These are phyloP conservation scores for Cytospora leucostoma DNA, from an alignment of 2,329 filamentous ascomycete genomes.

Conservation along the genomic window DNA sequence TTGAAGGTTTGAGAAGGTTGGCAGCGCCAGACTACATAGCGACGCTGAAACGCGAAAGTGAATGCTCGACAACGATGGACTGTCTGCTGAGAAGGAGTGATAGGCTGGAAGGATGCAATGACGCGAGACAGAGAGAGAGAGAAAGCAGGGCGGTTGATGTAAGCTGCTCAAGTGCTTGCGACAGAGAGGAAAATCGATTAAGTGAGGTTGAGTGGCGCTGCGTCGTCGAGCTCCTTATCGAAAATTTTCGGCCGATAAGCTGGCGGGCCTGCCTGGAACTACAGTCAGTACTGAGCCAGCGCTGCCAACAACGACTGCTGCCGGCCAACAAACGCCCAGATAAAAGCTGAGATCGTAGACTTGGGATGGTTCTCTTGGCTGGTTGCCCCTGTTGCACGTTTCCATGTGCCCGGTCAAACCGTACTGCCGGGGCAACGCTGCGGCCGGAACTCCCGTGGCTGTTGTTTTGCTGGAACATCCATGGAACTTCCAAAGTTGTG, in stretches of 20 bases:
- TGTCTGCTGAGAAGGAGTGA: neutral
- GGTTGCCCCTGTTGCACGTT: neutral
- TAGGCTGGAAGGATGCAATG: neutral
- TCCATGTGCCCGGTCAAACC: neutral
- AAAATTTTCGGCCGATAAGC: constrained; percentile 28
- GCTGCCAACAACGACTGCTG: neutral
- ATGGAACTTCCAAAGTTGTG: neutral
- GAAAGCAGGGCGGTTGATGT: neutral
- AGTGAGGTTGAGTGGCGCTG: constrained; percentile 12
- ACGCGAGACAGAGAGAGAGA: neutral
- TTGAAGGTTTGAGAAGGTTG: too few relatives aligned
- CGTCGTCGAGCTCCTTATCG: constrained; percentile 27
- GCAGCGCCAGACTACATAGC: neutral
- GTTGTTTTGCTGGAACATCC: neutral
- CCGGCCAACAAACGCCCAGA: neutral
- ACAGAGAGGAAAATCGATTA: neutral
- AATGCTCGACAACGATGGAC: neutral
- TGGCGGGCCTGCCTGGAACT: neutral
- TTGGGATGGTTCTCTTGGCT: neutral
- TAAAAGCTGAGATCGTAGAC: neutral
- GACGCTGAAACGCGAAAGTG: neutral
- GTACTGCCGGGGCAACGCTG: neutral
- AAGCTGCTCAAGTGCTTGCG: neutral
- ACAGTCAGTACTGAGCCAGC: neutral
- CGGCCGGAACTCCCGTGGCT: neutral